Percentiles rank a stretch among this genome's conserved stretches.
Evolutionary conservation across 2,329 filamentous ascomycete species (phyloP).

Genomic region (Colletotrichum viniferum): DNA sequence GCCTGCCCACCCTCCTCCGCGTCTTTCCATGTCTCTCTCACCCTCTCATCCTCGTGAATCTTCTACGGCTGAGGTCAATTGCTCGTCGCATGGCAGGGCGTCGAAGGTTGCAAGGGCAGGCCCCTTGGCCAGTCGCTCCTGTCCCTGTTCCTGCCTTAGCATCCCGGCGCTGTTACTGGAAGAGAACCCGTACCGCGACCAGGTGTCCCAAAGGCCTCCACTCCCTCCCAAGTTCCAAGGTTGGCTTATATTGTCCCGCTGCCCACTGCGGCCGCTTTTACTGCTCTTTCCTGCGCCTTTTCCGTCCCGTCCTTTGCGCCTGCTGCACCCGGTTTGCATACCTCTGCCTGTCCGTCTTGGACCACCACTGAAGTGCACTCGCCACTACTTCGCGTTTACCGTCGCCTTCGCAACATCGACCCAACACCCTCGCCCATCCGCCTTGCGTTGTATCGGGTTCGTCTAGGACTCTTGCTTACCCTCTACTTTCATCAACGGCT

Average conservation of each 20-base stretch:
- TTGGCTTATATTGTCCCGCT: constrained; percentile 17
- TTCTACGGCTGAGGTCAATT: not conserved
- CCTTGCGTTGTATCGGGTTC: not conserved
- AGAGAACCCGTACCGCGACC: not conserved
- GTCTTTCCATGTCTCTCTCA: not conserved
- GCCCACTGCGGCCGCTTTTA: not conserved
- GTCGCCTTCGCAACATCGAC: not conserved
- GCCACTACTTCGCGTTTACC: not conserved
- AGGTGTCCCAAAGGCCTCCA: constrained; percentile 3
- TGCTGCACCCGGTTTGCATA: not conserved
- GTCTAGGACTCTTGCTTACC: not conserved
- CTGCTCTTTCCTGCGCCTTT: not conserved
- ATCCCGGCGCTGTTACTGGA: not conserved
- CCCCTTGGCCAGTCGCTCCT: not conserved
- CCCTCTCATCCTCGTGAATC: not conserved
- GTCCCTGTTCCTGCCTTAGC: constrained; percentile 15
- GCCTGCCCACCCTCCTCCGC: not conserved
- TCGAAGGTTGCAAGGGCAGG: not conserved
- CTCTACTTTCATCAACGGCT: not conserved
- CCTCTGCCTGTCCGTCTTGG: not conserved
- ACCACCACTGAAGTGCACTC: not conserved
- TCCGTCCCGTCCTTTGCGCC: not conserved
- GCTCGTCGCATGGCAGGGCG: not conserved
- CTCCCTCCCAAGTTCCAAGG: constrained; percentile 1
- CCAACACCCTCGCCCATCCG: not conserved